These are phyloP conservation scores for Yarrowia phangngaensis DNA, from an alignment of 805 yeast genomes.

Conservation along the genomic window DNA sequence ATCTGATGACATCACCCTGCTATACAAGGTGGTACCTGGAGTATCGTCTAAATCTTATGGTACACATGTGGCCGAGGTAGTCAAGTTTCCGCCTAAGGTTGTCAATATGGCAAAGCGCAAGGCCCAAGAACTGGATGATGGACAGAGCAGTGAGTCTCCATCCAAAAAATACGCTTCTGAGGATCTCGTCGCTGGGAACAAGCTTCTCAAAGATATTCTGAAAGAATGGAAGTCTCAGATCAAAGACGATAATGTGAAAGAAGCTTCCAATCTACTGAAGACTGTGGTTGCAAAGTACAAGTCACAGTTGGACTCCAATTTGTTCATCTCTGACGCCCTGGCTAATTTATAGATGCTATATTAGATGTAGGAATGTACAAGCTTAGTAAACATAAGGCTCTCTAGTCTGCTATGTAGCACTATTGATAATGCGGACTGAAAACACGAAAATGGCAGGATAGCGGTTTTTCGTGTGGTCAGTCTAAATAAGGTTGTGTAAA, in stretches of 20 bases:
- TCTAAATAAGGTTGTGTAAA: not conserved
- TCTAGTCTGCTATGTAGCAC: too few relatives aligned
- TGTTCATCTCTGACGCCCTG: conserved; percentile 12
- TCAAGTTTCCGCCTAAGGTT: conserved; percentile 85
- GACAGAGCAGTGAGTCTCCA: conserved; percentile 32
- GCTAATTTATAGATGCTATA: conserved; percentile 2
- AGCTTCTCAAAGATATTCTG: conserved; percentile 15
- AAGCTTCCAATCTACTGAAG: conserved; percentile 8
- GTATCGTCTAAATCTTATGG: conserved; percentile 94
- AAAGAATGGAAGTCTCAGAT: conserved; percentile 22
- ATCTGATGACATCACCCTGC: conserved; percentile 65
- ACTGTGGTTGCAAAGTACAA: conserved; percentile 3
- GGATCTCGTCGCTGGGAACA: conserved; percentile 54
- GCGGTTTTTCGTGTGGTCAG: too few relatives aligned
- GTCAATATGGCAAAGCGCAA: conserved; percentile 93
- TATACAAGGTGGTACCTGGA: conserved; percentile 96
- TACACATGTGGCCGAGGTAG: conserved; percentile 95
- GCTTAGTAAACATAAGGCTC: too few relatives aligned
- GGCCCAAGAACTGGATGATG: conserved; percentile 72
- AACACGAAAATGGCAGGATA: too few relatives aligned
- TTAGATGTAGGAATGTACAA: too few relatives aligned
- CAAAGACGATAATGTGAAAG: conserved; percentile 2
- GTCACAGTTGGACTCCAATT: conserved; percentile 10
- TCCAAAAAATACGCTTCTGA: conserved; percentile 48
- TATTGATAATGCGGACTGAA: too few relatives aligned